Percentiles rank a stretch among this genome's conserved stretches.
phyloP scores from a whole-genome alignment of 1,284 basidiomycete genomes.

The Somion occarium region DNA sequence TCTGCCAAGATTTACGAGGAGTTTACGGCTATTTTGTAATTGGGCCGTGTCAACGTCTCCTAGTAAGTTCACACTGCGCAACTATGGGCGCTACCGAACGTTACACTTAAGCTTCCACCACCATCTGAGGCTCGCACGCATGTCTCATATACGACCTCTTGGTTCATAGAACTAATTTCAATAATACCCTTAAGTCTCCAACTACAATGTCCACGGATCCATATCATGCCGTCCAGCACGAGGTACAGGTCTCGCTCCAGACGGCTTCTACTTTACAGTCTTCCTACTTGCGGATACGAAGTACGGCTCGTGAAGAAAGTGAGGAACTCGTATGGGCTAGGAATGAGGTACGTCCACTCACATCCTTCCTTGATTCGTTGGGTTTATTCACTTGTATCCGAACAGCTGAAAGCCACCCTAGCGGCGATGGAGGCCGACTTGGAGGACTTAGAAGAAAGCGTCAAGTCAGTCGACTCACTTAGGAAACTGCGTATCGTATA shows the following conservation, averaged over 20 bases:
- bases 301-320: conserved; percentile 59
- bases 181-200: too few species aligned
- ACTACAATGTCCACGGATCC: conserved; percentile 67
- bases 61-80: too few species aligned
- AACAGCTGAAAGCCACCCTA: conserved; percentile 75
- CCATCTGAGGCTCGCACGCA: too few species aligned
- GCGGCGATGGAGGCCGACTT: conserved; percentile 77
- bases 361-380: conserved; percentile 3
- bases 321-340: conserved; percentile 72
- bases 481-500: background rate
- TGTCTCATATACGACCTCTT: too few species aligned
- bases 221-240: conserved; percentile 75
- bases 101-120: too few species aligned
- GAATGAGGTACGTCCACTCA: conserved; percentile 51
- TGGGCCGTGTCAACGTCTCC: too few species aligned
- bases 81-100: too few species aligned
- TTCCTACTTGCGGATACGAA: conserved; percentile 75
- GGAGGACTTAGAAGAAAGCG: conserved; percentile 86
- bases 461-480: conserved; percentile 43
- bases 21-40: too few species aligned
- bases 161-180: too few species aligned
- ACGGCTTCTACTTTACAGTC: conserved; percentile 63
- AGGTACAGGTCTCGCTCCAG: conserved; percentile 69
- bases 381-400: background rate
- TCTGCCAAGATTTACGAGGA: too few species aligned